These are phyloP conservation scores for Phialophora tarda DNA, from an alignment of 2,329 filamentous ascomycete genomes.

Conservation along the genomic window DNA sequence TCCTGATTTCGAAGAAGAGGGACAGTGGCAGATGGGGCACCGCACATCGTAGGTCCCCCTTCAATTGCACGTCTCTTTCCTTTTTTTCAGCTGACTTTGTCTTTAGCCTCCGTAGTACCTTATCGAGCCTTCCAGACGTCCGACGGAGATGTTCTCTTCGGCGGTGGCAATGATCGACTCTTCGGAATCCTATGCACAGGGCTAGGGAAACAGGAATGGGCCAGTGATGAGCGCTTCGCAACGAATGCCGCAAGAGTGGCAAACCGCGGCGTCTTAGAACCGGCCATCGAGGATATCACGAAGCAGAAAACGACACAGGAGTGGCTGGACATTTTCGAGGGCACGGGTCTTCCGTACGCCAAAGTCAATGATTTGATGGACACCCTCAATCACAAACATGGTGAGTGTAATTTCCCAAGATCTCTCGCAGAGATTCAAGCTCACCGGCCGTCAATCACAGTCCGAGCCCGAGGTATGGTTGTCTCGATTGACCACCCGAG, in stretches of 20 bases:
- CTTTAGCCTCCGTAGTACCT: neutral
- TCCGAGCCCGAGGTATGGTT: neutral
- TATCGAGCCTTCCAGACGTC: neutral
- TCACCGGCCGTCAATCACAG: neutral
- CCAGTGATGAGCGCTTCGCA: neutral
- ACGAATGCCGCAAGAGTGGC: neutral
- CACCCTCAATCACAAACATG: neutral
- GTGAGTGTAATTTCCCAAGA: neutral
- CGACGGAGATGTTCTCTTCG: neutral
- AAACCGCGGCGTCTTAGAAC: neutral
- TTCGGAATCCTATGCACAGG: neutral
- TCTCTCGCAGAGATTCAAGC: neutral
- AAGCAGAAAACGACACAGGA: neutral
- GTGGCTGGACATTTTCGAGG: neutral
- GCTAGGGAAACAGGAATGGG: neutral
- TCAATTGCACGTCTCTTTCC: neutral
- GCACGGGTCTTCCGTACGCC: neutral
- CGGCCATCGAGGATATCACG: neutral
- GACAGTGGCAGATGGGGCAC: neutral
- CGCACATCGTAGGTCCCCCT: neutral
- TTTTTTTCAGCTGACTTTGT: neutral
- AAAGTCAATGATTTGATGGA: neutral
- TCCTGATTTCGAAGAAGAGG: conserved; percentile 69
- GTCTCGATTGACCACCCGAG: neutral
- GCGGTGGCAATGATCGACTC: neutral